Evolutionary conservation across 257 asterid species (phyloP).

Genomic region (Euphrasia confusa): DNA sequence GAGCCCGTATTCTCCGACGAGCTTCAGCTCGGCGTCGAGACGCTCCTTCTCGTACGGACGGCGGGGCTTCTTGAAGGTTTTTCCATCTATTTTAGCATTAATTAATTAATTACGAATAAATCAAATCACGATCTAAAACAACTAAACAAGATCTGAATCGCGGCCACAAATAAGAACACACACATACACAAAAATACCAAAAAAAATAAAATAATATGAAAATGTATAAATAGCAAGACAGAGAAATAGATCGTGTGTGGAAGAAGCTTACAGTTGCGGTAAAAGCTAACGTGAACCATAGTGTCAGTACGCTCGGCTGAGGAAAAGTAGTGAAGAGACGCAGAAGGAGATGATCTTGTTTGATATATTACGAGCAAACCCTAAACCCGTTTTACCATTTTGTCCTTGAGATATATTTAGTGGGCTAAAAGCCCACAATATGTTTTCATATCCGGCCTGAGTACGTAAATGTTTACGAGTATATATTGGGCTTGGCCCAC

Average conservation of each 20-base stretch:
- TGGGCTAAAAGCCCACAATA: slow-evolving; percentile 4
- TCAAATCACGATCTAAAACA: background rate
- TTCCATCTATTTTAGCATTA: slow-evolving; percentile 36
- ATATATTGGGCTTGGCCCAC: background rate
- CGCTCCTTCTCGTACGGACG: slow-evolving; percentile 71
- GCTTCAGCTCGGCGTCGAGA: slow-evolving; percentile 61
- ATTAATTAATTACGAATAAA: slow-evolving; percentile 2
- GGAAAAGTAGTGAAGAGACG: background rate
- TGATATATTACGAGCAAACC: slow-evolving; percentile 23
- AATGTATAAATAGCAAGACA: background rate
- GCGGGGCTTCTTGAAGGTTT: slow-evolving; percentile 68
- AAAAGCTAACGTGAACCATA: slow-evolving; percentile 41
- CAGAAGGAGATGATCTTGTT: background rate
- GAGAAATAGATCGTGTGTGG: background rate
- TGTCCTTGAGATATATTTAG: background rate
- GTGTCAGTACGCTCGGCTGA: slow-evolving; percentile 23
- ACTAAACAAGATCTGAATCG: background rate
- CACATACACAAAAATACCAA: background rate
- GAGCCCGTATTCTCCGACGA: slow-evolving; percentile 65
- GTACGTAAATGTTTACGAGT: no score
- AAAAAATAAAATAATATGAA: no score
- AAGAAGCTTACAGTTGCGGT: slow-evolving; percentile 38
- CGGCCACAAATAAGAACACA: background rate
- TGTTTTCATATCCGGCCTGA: no score
- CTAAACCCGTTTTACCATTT: slow-evolving; percentile 16